phyloP scores from a whole-genome alignment of 176 grass and related monocot species.

The Cymbopogon citratus region DNA sequence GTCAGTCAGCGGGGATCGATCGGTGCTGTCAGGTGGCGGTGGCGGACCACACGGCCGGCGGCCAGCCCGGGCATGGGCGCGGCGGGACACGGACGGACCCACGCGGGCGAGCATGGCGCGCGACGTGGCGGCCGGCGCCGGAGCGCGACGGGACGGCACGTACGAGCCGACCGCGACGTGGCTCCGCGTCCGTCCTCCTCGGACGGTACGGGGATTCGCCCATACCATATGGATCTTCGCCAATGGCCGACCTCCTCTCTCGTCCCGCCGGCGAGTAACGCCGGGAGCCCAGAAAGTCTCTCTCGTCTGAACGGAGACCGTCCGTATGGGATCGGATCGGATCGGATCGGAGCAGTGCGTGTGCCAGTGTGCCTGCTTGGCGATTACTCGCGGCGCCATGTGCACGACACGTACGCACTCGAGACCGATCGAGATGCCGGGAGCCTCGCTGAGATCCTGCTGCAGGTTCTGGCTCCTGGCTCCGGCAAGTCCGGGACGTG shows the following conservation, averaged over 20 bases:
- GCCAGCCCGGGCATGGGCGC: not conserved
- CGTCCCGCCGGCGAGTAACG: not conserved
- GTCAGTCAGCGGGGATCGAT: not conserved
- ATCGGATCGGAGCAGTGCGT: not conserved
- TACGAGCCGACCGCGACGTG: slow-evolving; percentile 12
- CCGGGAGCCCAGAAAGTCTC: not conserved
- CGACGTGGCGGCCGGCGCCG: not conserved
- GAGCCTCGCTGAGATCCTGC: not conserved
- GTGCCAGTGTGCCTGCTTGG: not conserved
- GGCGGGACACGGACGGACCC: not conserved
- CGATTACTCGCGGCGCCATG: not conserved
- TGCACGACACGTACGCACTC: not conserved
- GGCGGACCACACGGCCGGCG: not conserved
- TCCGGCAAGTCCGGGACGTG: not conserved
- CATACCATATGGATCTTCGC: not conserved
- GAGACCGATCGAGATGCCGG: not conserved
- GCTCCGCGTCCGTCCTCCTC: not conserved
- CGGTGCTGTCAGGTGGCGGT: not conserved
- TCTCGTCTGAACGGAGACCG: not conserved
- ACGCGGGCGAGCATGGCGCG: not conserved
- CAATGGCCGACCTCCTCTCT: not conserved
- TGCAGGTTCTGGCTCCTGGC: not conserved
- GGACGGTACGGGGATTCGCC: not conserved
- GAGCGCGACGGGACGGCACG: not conserved
- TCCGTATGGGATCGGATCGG: not conserved